Evolutionary conservation across 805 yeast genomes (phyloP).

Genomic region (Barnettozyma sp.): DNA sequence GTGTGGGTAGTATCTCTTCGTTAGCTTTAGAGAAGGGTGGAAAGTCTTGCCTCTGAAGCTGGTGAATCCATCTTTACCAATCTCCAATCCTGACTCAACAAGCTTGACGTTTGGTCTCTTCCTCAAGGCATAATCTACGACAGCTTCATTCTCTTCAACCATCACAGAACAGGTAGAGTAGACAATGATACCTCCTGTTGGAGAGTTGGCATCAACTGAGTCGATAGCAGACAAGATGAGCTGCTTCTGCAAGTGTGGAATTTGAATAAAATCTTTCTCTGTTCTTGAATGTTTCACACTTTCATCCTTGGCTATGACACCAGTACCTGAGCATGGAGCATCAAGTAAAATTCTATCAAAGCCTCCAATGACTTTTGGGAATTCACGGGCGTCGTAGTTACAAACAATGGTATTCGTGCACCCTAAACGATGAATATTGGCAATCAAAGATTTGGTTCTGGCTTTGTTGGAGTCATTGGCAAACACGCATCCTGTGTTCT

Average conservation of each 20-base stretch:
- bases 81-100: slow-evolving; percentile 85
- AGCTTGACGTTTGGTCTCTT: slow-evolving; percentile 94
- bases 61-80: slow-evolving; percentile 95
- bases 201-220: slow-evolving; percentile 88
- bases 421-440: slow-evolving; percentile 94
- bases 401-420: slow-evolving; percentile 95
- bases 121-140: slow-evolving; percentile 94
- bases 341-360: slow-evolving; percentile 91
- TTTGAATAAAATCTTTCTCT: slow-evolving; percentile 92
- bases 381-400: slow-evolving; percentile 96
- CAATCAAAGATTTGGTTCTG: slow-evolving; percentile 92
- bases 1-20: slow-evolving; percentile 97
- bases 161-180: slow-evolving; percentile 98
- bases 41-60: slow-evolving; percentile 90
- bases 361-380: slow-evolving; percentile 97
- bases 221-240: slow-evolving; percentile 90
- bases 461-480: slow-evolving; percentile 97
- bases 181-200: slow-evolving; percentile 90
- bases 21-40: slow-evolving; percentile 65
- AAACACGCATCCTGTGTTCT: slow-evolving; percentile 93
- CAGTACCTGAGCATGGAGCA: slow-evolving; percentile 99
- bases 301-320: slow-evolving; percentile 97
- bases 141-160: slow-evolving; percentile 97
- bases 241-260: slow-evolving; percentile 95
- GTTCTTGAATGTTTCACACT: slow-evolving; percentile 90